Evolutionary conservation across 306 rosid species (phyloP).

Genomic region (Gastrolobium villosum): DNA sequence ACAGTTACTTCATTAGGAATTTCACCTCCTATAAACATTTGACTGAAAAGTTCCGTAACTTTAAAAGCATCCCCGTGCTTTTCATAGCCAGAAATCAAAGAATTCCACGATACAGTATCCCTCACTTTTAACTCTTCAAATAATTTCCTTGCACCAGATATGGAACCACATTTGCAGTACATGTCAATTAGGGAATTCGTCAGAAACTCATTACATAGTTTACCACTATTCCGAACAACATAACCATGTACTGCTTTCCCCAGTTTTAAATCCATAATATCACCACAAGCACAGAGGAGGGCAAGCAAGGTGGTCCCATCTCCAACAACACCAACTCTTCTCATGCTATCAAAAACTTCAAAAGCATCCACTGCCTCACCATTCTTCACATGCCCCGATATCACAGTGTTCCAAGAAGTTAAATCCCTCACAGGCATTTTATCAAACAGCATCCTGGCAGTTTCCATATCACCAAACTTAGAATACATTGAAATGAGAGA

Average conservation of each 20-base stretch:
- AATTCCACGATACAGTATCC: conserved; percentile 70
- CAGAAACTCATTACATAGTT: conserved; percentile 52
- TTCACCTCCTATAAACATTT: conserved; percentile 55
- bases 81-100: conserved; percentile 68
- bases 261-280: conserved; percentile 54
- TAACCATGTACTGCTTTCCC: conserved; percentile 66
- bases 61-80: conserved; percentile 60
- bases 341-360: conserved; percentile 48
- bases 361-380: conserved; percentile 52
- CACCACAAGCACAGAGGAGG: conserved; percentile 61
- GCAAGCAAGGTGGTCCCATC: conserved; percentile 72
- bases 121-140: conserved; percentile 55
- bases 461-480: conserved; percentile 56
- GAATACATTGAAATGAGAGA: conserved; percentile 59
- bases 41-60: conserved; percentile 61
- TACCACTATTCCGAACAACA: conserved; percentile 51
- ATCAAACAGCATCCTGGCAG: conserved; percentile 65
- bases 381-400: conserved; percentile 62
- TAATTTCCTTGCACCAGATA: conserved; percentile 55
- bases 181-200: conserved; percentile 64
- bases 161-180: conserved; percentile 61
- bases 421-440: conserved; percentile 64
- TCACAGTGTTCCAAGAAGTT: conserved; percentile 64
- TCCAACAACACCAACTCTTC: conserved; percentile 50
- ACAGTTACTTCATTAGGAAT: conserved; percentile 67